These are phyloP conservation scores for Phaeodactylum tricornutum DNA, from an alignment of 108 stramenopile genomes.

Conservation along the genomic window DNA sequence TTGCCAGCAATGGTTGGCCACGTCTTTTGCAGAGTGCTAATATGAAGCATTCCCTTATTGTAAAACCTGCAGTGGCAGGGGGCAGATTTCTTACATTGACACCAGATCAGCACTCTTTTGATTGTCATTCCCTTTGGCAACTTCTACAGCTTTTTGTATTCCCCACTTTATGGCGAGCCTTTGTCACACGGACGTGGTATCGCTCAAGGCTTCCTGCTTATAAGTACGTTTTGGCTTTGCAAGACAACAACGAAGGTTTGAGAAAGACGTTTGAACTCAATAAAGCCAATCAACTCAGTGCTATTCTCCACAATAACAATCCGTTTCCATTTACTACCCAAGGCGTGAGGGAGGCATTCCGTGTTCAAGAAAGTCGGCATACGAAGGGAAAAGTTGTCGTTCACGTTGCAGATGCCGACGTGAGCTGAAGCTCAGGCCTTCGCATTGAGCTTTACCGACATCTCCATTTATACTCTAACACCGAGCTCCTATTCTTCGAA, in stretches of 20 bases:
- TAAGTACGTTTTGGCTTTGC: constrained; percentile 33
- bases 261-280: constrained; percentile 49
- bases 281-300: constrained; percentile 32
- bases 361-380: constrained; percentile 34
- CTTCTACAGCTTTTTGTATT: constrained; percentile 33
- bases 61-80: constrained; percentile 33
- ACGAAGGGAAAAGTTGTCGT: constrained; percentile 62
- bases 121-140: constrained; percentile 20
- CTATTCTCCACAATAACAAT: constrained; percentile 50
- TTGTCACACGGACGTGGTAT: constrained; percentile 27
- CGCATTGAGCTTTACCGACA: too few species aligned
- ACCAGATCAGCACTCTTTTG: constrained; percentile 39
- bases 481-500: too few species aligned
- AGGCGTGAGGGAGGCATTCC: constrained; percentile 52
- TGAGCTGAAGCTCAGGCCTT: too few species aligned
- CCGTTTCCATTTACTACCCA: constrained; percentile 59
- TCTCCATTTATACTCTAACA: too few species aligned
- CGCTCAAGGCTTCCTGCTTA: constrained; percentile 33
- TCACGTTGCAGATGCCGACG: constrained; percentile 16
- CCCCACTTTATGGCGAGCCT: constrained; percentile 34
- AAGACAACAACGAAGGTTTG: constrained; percentile 22
- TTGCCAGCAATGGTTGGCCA: constrained; percentile 48
- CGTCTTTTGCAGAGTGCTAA: constrained; percentile 10
- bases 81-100: constrained; percentile 43
- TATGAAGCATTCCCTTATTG: constrained; percentile 16